phyloP scores from a whole-genome alignment of 1,284 basidiomycete species.

The Abortiporus biennis region DNA sequence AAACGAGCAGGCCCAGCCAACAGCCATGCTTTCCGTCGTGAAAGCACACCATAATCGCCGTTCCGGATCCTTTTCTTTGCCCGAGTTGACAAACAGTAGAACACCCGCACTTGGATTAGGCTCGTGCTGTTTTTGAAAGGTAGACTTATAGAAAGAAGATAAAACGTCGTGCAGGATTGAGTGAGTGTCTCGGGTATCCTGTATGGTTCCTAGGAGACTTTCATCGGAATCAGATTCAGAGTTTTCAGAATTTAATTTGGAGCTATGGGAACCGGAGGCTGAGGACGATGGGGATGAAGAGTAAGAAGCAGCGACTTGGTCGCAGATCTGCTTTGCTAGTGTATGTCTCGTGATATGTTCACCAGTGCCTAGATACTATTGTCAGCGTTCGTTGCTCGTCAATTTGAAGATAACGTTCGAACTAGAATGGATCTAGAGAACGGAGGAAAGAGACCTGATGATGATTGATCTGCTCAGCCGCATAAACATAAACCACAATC shows the following conservation, averaged over 20 bases:
- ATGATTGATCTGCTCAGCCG: too few relatives aligned
- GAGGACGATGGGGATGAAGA: too few relatives aligned
- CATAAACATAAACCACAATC: too few relatives aligned
- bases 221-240: slow-evolving; percentile 21
- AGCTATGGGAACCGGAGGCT: slow-evolving; percentile 14
- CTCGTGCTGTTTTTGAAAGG: too few relatives aligned
- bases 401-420: too few relatives aligned
- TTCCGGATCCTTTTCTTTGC: too few relatives aligned
- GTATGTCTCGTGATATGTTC: slow-evolving; percentile 33
- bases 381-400: too few relatives aligned
- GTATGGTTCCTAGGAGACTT: slow-evolving; percentile 19
- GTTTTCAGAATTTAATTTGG: slow-evolving; percentile 24
- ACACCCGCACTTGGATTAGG: slow-evolving; percentile 30
- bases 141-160: too few relatives aligned
- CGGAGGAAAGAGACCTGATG: too few relatives aligned
- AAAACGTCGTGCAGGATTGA: too few relatives aligned
- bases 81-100: slow-evolving; percentile 45
- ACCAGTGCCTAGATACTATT: slow-evolving; percentile 29
- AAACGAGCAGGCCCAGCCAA: slow-evolving; percentile 54
- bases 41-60: slow-evolving; percentile 75
- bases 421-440: too few relatives aligned
- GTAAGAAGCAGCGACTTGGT: too few relatives aligned
- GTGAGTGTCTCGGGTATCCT: neutral
- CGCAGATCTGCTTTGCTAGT: slow-evolving; percentile 30
- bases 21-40: slow-evolving; percentile 75